Percentiles rank a stretch among this genome's conserved stretches.
Evolutionary conservation across 1,139 yeast genomes (phyloP).

Genomic region (Saccharomyces uvarum): DNA sequence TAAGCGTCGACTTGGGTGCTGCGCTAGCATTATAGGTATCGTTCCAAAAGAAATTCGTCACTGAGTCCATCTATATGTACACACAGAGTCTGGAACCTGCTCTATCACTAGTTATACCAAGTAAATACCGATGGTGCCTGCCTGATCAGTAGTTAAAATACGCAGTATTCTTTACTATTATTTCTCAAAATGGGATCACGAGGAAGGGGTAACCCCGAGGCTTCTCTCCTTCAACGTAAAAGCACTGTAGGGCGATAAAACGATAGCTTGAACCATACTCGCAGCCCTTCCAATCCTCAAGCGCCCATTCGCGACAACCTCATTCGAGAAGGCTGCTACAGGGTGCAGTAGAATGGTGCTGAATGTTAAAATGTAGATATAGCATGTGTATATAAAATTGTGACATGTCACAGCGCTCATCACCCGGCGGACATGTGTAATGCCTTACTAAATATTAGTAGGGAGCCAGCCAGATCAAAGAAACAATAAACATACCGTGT

Average conservation of each 20-base stretch:
- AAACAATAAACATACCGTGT: neutral
- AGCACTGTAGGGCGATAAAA: neutral
- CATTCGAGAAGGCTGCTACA: neutral
- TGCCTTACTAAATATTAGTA: neutral
- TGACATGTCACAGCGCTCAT: neutral
- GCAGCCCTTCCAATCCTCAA: neutral
- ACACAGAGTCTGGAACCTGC: neutral
- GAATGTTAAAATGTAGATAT: neutral
- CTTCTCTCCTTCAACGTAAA: neutral
- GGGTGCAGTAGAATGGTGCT: neutral
- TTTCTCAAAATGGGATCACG: neutral
- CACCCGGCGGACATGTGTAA: neutral
- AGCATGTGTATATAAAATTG: neutral
- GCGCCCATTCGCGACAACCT: neutral
- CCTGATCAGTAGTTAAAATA: neutral
- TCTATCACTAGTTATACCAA: neutral
- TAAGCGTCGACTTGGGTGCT: neutral
- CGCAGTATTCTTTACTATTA: neutral
- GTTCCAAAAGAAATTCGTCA: constrained; percentile 5
- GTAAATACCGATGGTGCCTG: neutral
- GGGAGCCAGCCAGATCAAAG: neutral
- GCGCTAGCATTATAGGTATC: constrained; percentile 5
- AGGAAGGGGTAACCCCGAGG: neutral
- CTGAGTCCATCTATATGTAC: constrained; percentile 2
- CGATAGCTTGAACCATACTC: neutral